These are phyloP conservation scores for Bimuria novae-zelandiae DNA, from an alignment of 2,329 filamentous ascomycete genomes.

Conservation along the genomic window DNA sequence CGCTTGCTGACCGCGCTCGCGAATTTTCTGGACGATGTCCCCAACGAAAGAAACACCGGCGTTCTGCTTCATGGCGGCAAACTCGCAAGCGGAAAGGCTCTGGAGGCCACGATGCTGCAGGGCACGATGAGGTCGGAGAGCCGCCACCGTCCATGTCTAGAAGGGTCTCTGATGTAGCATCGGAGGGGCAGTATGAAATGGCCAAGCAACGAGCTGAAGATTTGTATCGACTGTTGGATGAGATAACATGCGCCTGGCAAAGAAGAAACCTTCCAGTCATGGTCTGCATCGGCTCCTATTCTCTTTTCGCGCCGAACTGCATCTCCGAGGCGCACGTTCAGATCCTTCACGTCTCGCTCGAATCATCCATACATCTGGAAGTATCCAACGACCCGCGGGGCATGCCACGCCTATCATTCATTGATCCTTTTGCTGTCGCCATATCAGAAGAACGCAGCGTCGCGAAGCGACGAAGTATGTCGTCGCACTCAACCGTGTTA, in stretches of 20 bases:
- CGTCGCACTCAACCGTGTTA: constrained; percentile 7
- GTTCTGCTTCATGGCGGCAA: not conserved
- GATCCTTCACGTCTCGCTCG: constrained; percentile 20
- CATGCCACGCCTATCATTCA: constrained; percentile 17
- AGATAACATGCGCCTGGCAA: constrained; percentile 25
- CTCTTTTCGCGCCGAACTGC: constrained; percentile 28
- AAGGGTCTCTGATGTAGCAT: constrained; percentile 7
- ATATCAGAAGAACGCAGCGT: constrained; percentile 12
- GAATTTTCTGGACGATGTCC: constrained; percentile 21
- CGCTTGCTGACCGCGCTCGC: constrained; percentile 20
- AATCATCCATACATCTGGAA: constrained; percentile 5
- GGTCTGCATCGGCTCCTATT: constrained; percentile 29
- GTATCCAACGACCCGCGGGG: not conserved
- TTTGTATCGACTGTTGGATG: constrained; percentile 24
- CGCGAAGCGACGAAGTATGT: constrained; percentile 11
- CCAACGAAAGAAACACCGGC: constrained; percentile 8
- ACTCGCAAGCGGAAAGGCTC: not conserved
- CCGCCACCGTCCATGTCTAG: not conserved
- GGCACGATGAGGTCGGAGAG: not conserved
- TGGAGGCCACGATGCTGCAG: not conserved
- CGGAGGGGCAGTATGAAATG: constrained; percentile 16
- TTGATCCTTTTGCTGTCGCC: constrained; percentile 20
- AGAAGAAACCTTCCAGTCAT: constrained; percentile 25
- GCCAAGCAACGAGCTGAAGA: constrained; percentile 18
- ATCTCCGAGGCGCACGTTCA: constrained; percentile 29